phyloP scores from a whole-genome alignment of 306 rosid genomes.

The Calophaca sinica region DNA sequence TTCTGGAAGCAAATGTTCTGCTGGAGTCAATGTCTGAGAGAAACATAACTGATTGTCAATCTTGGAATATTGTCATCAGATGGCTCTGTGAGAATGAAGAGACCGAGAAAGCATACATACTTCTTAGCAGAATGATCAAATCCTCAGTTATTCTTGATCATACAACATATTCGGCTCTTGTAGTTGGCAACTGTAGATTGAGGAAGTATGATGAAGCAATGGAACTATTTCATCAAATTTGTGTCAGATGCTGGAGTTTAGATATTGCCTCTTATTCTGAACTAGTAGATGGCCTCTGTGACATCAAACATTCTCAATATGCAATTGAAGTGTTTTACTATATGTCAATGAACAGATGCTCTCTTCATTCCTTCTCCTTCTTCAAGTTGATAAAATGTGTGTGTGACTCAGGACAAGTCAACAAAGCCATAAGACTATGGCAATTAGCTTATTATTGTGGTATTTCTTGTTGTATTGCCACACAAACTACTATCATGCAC shows the following conservation, averaged over 20 bases:
- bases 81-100: conserved; percentile 70
- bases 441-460: conserved; percentile 64
- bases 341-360: conserved; percentile 61
- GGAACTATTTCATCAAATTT: conserved; percentile 52
- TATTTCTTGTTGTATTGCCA: conserved; percentile 56
- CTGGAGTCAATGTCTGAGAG: conserved; percentile 65
- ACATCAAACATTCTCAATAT: conserved; percentile 51
- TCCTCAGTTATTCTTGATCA: conserved; percentile 57
- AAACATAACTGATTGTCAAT: conserved; percentile 59
- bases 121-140: conserved; percentile 77
- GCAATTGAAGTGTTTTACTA: conserved; percentile 71
- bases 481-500: conserved; percentile 62
- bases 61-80: conserved; percentile 82
- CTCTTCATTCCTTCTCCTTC: conserved; percentile 66
- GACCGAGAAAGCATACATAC: conserved; percentile 58
- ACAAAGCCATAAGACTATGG: conserved; percentile 59
- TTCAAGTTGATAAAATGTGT: conserved; percentile 64
- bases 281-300: conserved; percentile 75
- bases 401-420: conserved; percentile 62
- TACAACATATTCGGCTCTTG: conserved; percentile 73
- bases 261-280: conserved; percentile 66
- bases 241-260: conserved; percentile 68
- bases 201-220: conserved; percentile 64
- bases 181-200: conserved; percentile 73
- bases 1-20: conserved; percentile 55